Percentiles rank a stretch among this genome's conserved stretches.
These are phyloP conservation scores for Penicillium bialowiezense DNA, from an alignment of 495 filamentous ascomycete species.

Conservation along the genomic window DNA sequence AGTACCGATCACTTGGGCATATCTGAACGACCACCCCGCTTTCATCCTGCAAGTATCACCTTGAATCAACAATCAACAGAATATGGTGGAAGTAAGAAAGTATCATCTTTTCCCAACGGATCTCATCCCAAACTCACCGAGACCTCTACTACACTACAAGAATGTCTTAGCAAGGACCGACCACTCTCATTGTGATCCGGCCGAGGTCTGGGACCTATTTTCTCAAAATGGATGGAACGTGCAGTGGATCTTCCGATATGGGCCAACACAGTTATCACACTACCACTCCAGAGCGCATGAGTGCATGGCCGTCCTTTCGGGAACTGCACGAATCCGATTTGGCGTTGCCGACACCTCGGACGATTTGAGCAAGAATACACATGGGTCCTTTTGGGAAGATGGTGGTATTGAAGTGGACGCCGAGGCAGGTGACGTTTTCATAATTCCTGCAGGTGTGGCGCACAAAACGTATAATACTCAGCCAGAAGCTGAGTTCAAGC, in stretches of 20 bases:
- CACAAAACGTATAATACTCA: constrained; percentile 31
- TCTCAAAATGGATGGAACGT: constrained; percentile 29
- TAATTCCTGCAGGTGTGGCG: constrained; percentile 34
- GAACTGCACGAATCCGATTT: constrained; percentile 32
- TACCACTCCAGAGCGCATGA: constrained; percentile 39
- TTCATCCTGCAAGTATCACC: background rate
- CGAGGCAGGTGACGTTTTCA: constrained; percentile 32
- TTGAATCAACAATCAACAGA: background rate
- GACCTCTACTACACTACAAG: constrained; percentile 30
- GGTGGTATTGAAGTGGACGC: constrained; percentile 24
- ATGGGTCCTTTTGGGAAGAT: constrained; percentile 14
- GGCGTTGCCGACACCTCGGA: constrained; percentile 31
- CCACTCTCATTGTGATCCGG: constrained; percentile 4
- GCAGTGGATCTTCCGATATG: constrained; percentile 36
- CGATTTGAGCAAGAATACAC: constrained; percentile 21
- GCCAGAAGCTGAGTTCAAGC: constrained; percentile 13
- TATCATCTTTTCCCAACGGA: constrained; percentile 17
- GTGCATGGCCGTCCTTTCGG: constrained; percentile 37
- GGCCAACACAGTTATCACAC: constrained; percentile 31
- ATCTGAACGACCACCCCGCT: too few relatives aligned
- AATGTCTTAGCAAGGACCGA: background rate
- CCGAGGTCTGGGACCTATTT: constrained; percentile 28
- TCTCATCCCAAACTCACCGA: constrained; percentile 33
- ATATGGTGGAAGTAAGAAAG: background rate
- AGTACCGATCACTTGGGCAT: too few relatives aligned